Percentiles rank a stretch among this genome's conserved stretches.
These are phyloP conservation scores for Eucalyptus virginea DNA, from an alignment of 345 rosid genomes.

Conservation along the genomic window DNA sequence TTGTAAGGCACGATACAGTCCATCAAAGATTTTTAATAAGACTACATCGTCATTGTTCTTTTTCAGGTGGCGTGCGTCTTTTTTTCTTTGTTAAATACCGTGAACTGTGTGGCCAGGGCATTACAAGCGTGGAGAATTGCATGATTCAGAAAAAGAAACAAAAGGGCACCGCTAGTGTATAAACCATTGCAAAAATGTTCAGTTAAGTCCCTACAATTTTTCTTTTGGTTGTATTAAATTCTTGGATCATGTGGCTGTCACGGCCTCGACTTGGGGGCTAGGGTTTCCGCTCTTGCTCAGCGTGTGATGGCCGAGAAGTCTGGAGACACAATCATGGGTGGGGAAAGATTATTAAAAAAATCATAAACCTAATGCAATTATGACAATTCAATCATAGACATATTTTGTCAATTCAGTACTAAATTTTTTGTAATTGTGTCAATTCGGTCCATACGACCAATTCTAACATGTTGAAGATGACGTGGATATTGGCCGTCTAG, in stretches of 20 bases:
- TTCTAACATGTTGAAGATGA: too few relatives aligned
- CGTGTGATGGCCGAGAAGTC: neutral
- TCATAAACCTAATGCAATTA: too few relatives aligned
- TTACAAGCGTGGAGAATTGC: neutral
- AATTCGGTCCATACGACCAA: accelerated
- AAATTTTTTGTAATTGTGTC: too few relatives aligned
- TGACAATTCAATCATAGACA: too few relatives aligned
- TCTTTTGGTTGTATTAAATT: neutral
- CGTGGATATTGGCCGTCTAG: accelerated
- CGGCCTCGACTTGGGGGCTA: neutral
- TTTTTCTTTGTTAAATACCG: neutral
- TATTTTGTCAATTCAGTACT: too few relatives aligned
- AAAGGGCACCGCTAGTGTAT: too few relatives aligned
- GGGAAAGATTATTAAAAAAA: too few relatives aligned
- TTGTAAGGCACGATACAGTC: neutral
- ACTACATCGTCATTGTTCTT: neutral
- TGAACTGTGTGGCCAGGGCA: neutral
- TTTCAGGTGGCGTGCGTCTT: neutral
- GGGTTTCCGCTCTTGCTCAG: too few relatives aligned
- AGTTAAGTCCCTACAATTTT: neutral
- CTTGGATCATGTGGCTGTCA: neutral
- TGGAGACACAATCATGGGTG: neutral
- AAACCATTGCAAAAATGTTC: neutral
- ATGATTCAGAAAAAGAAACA: neutral
- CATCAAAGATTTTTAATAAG: neutral